Percentiles rank a stretch among this genome's conserved stretches.
Evolutionary conservation across 75 land plant species (phyloP).

Genomic region (Picea sitchensis): DNA sequence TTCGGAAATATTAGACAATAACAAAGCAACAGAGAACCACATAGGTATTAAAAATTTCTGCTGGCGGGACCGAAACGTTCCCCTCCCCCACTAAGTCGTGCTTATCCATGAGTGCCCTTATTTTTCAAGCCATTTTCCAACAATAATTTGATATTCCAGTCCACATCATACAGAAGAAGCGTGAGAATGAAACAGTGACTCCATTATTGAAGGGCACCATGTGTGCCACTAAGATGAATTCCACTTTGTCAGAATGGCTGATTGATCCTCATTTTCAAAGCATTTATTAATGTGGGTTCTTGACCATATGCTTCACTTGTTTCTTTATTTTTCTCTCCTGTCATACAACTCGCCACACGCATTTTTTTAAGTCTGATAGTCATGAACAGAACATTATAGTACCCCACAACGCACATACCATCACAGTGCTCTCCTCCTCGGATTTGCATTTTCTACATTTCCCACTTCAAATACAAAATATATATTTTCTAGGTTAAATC

Average conservation of each 20-base stretch:
- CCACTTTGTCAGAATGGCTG: not conserved
- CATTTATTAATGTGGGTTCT: not conserved
- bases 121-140: not conserved
- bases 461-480: not conserved
- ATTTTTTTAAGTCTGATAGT: not conserved
- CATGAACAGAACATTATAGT: not conserved
- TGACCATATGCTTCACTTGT: not conserved
- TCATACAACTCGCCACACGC: not conserved
- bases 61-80: not conserved
- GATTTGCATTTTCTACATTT: not conserved
- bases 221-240: not conserved
- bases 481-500: too few relatives aligned
- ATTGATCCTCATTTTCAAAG: not conserved
- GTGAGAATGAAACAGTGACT: not conserved
- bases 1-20: not conserved
- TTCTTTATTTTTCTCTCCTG: not conserved
- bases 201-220: not conserved
- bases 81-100: slow-evolving; percentile 4
- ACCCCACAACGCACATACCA: not conserved
- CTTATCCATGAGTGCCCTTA: not conserved
- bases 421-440: slow-evolving; percentile 1
- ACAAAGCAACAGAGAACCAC: not conserved
- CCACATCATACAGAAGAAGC: not conserved
- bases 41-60: not conserved
- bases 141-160: not conserved